Evolutionary conservation across 371 early-diverging fungal species (phyloP).

Genomic region (Phascolomyces articulosus): DNA sequence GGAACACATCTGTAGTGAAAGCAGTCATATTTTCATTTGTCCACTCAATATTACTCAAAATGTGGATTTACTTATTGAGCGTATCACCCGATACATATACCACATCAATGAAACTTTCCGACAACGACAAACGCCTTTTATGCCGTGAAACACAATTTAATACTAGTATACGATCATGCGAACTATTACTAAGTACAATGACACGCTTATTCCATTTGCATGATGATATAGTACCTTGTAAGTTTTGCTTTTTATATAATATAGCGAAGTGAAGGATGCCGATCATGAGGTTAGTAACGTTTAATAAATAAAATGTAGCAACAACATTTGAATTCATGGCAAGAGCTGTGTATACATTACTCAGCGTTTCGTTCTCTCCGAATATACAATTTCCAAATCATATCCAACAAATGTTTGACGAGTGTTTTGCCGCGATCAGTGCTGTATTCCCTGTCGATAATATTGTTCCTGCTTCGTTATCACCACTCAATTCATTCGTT

Average conservation of each 20-base stretch:
- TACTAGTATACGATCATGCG: not conserved
- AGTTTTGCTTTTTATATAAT: not conserved
- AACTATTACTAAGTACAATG: not conserved
- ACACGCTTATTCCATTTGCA: not conserved
- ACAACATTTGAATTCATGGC: not conserved
- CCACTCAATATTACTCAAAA: not conserved
- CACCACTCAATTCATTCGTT: slow-evolving; percentile 3
- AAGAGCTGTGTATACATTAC: not conserved
- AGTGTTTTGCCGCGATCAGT: not conserved
- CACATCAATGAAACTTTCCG: not conserved
- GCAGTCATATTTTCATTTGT: not conserved
- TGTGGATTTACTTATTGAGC: not conserved
- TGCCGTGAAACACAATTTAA: not conserved
- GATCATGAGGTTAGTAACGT: too few relatives aligned
- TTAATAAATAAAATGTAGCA: not conserved
- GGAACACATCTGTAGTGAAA: not conserved
- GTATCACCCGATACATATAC: not conserved
- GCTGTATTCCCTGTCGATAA: slow-evolving; percentile 1
- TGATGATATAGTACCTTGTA: not conserved
- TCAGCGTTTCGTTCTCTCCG: not conserved
- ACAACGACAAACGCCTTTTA: not conserved
- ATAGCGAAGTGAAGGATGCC: too few relatives aligned
- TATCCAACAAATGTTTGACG: not conserved
- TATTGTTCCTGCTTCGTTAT: slow-evolving; percentile 5
- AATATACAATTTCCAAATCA: not conserved